Evolutionary conservation across 1,284 basidiomycete genomes (phyloP).

Genomic region (Chondrostereum purpureum): DNA sequence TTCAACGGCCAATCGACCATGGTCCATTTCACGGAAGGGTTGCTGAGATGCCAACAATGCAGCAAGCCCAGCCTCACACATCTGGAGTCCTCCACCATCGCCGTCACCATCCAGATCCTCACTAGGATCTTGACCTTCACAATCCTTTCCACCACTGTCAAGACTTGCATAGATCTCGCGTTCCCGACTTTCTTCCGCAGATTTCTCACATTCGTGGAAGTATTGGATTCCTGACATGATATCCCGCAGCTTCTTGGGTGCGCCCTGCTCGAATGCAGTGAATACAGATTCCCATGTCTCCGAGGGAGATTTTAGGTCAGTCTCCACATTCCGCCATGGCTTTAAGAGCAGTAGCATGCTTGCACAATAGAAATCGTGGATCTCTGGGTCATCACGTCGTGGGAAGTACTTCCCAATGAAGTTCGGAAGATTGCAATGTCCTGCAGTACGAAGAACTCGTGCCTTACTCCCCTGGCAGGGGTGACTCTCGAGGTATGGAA

Average conservation of each 20-base stretch:
- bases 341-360: constrained; percentile 30
- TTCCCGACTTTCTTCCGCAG: background rate
- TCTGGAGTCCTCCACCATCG: background rate
- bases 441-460: too few species aligned
- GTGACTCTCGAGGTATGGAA: too few species aligned
- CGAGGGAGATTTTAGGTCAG: constrained; percentile 19
- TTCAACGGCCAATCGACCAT: too few species aligned
- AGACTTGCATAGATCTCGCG: background rate
- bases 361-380: constrained; percentile 26
- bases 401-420: constrained; percentile 29
- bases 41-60: background rate
- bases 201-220: constrained; percentile 22
- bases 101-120: background rate
- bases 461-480: too few species aligned
- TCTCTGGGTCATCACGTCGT: constrained; percentile 18
- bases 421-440: constrained; percentile 26
- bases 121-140: background rate
- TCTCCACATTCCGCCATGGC: constrained; percentile 27
- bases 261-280: constrained; percentile 9
- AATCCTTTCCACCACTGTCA: background rate
- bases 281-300: constrained; percentile 23
- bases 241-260: background rate
- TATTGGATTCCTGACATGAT: too few species aligned
- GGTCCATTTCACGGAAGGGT: background rate
- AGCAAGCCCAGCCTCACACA: background rate